Evolutionary conservation across 2,329 filamentous ascomycete genomes (phyloP).

Genomic region (Fusarium citri): DNA sequence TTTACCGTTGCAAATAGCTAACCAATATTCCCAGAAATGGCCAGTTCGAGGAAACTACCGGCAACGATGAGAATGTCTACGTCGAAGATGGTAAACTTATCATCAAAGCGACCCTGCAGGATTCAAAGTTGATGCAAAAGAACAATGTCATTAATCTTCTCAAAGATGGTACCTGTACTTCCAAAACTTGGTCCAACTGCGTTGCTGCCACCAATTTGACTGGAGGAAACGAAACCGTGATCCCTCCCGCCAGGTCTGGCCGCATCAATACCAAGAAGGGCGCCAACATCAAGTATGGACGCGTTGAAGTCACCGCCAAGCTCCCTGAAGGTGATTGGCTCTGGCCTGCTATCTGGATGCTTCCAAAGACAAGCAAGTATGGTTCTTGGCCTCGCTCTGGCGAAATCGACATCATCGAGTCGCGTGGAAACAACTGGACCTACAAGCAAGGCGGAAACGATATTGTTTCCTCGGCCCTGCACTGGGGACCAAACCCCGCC

Average conservation of each 20-base stretch:
- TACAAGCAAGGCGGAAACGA: slow-evolving; percentile 84
- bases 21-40: slow-evolving; percentile 70
- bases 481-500: slow-evolving; percentile 80
- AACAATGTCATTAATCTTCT: slow-evolving; percentile 77
- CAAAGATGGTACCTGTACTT: slow-evolving; percentile 74
- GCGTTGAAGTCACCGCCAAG: slow-evolving; percentile 82
- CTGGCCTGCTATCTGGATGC: slow-evolving; percentile 94
- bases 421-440: slow-evolving; percentile 83
- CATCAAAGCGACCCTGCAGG: slow-evolving; percentile 83
- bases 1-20: neutral
- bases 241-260: slow-evolving; percentile 81
- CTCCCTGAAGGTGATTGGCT: slow-evolving; percentile 85
- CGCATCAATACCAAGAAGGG: slow-evolving; percentile 80
- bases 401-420: slow-evolving; percentile 86
- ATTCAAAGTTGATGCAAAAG: slow-evolving; percentile 71
- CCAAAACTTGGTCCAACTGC: slow-evolving; percentile 66
- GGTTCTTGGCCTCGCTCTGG: slow-evolving; percentile 83
- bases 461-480: slow-evolving; percentile 80
- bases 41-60: slow-evolving; percentile 82
- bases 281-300: slow-evolving; percentile 80
- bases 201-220: slow-evolving; percentile 80
- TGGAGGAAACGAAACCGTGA: slow-evolving; percentile 74
- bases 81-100: slow-evolving; percentile 75
- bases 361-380: slow-evolving; percentile 78
- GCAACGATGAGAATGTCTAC: slow-evolving; percentile 78